Evolutionary conservation across 768 basidiomycete genomes (phyloP), one percentile per base, ranked within the genome.

Genomic region (Hericium erinaceus): DNA sequence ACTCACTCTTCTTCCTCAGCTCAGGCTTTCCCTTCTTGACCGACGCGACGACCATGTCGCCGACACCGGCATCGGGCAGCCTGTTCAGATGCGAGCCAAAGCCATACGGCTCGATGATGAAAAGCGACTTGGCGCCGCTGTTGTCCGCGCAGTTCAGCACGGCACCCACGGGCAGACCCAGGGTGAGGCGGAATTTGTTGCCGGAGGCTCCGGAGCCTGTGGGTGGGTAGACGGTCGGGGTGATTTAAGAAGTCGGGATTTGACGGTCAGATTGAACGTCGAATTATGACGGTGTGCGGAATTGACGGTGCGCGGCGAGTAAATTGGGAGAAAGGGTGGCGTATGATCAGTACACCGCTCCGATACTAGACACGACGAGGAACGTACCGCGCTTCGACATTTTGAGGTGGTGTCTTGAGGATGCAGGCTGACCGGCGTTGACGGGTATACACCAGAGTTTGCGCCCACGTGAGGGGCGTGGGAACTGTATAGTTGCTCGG

Each of bases 11-110:
- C 82, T 99, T 99, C 76, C 97, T 86, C 71, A 99, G 76, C 76
- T 99, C 97, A 39, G 97, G 97, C 80, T 99, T 98, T 73, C 97
- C 97, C 82, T 98, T 98, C 84, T 99, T 98, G 69, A 99, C 97
- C 55, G 89, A 92, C 58, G 92, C 92, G 59, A 95, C 89, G 61
- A 95, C 85, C 92, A 95, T 94, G 73, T 94, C 92, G 58, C 92
- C 91, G 58, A 92, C 90, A 80, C 87, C 88, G 61, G 90, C 94
- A 73, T 97, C 95, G 61, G 97, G 97, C 60, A 98, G 81, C 75
- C 97, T 83, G 84, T 98, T 98, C 52, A 98, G 83, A 72, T 89
- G 93, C 63, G 97, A 89, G 73, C 97, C 97, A 72, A 89, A 91
- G 55, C 95, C 91, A 70, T 84, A 94, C 56, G 97, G 92, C 74